phyloP scores from a whole-genome alignment of 805 yeast species.

The Candida cerambycidarum region DNA sequence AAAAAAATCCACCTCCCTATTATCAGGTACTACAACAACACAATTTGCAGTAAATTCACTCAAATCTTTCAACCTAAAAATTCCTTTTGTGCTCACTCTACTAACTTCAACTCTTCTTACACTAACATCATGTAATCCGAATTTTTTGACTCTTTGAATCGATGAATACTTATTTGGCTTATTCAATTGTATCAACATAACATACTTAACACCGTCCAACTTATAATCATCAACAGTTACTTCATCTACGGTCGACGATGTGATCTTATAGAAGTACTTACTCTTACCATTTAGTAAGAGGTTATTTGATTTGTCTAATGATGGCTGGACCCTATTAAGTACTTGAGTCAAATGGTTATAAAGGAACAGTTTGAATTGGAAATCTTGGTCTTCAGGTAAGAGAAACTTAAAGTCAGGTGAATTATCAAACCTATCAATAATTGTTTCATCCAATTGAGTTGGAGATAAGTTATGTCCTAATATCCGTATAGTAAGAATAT shows the following conservation, averaged over 20 bases:
- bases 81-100: not conserved
- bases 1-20: not conserved
- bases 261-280: slow-evolving; percentile 27
- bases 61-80: not conserved
- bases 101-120: not conserved
- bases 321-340: slow-evolving; percentile 19
- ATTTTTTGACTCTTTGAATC: slow-evolving; percentile 2
- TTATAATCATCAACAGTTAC: slow-evolving; percentile 1
- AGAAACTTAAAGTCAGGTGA: slow-evolving; percentile 6
- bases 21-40: slow-evolving; percentile 3
- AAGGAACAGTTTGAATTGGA: not conserved
- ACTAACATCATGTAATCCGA: slow-evolving; percentile 7
- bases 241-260: not conserved
- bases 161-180: slow-evolving; percentile 12
- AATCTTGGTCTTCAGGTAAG: slow-evolving; percentile 5
- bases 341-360: slow-evolving; percentile 13
- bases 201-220: not conserved
- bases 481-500: not conserved
- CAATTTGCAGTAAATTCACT: slow-evolving; percentile 5
- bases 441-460: not conserved
- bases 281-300: slow-evolving; percentile 23
- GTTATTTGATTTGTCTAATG: slow-evolving; percentile 13
- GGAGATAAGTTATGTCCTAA: not conserved
- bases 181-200: slow-evolving; percentile 1
- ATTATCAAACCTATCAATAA: slow-evolving; percentile 10